Evolutionary conservation across 345 rosid genomes (phyloP), one percentile per base, ranked within the genome.

Genomic region (Lepidium sativum): DNA sequence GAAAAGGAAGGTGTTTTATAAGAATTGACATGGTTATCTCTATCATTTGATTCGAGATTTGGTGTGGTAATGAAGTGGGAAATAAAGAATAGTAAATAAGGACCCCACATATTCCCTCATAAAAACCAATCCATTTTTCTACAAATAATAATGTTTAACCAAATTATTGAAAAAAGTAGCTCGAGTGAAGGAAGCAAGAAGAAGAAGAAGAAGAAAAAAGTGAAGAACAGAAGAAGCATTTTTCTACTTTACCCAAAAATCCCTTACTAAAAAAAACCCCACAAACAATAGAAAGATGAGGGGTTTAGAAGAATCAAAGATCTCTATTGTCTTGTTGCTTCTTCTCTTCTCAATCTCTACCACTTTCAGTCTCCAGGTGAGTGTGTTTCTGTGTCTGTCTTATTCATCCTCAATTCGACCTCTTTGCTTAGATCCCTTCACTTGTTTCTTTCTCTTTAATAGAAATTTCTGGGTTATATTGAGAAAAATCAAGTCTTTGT

Each of bases 281-380:
- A 47, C 64, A 48, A 29, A 48, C 4, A 18, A 10, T 2, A 8
- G 35, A 35, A 59, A 66, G 34, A 72, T 66, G 72, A 60, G 72
- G 66, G 49, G 68, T 66, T 66, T 72, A 66, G 62, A 66, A 65
- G 56, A 35, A 65, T 43, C 71, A 2, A 72, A 33, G 71, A 65
- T 60, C 62, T 70, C 75, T 59, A 51, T 81, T 44, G 32, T 69
- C 31, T 55, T 80, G 13, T 48, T 80, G 6, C 59, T 81, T 53
- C 70, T 81, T 50, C 58, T 77, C 65, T 60, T 78, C 15, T 75
- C 71, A 52, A 50, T 52, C 65, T 66, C 67, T 54, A 29, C 63
- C 60, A 71, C 37, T 79, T 67, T 29, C 68, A 79, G 54, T 68
- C 74, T 51, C 74, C 81, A 65, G 73, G 92, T 84, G 7, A 80